Base-by-base conservation (phyloP, 2,329 filamentous ascomycete species). In the Aspergillus melleus region DNA sequence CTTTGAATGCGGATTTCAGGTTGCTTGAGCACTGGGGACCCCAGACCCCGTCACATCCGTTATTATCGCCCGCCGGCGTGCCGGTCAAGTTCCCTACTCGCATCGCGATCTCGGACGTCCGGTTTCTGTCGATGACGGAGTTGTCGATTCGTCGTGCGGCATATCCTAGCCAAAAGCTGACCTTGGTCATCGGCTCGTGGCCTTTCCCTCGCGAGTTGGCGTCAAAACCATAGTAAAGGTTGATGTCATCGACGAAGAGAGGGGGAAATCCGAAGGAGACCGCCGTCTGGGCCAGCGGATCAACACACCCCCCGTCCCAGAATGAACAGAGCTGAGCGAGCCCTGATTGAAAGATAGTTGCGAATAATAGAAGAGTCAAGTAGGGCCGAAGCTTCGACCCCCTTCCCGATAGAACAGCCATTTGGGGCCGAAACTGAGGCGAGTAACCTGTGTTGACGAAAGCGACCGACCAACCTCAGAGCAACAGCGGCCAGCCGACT, bases 41-140 rank as follows among this genome's bases (percentile, higher is more conserved):
- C 75, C 74, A 77, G 32, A 77, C 70, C 12, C 72, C 70, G 57
- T 77, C 72, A 52, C 75, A 77, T 46, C 73, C 74, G 65, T 77
- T 76, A 50, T 72, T 75, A 5, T 47, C 52, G 2, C 74, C 73
- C 3, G 66, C 68, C 4, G 73, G 72, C 12, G 66, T 71, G n/a
- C 71, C 74, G 3, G 72, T 74, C 22, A 76, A 26, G 54, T 77
- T 77, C 0, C 74, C 74, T 16, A 77, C 64, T 11, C 74, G 74
- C 44, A 77, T 59, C 6, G 68, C 74, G 24, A 76, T 57, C 44
- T 77, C 75, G 6, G 72, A 74, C 2, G 75, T 77, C 47, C 71
- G 70, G 58, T 77, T 77, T 5, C 63, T 57, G 47, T 68, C 59
- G 47, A 74, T 67, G 30, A 66, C 66, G 11, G 66, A 63, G 8